Evolutionary conservation across 2,329 filamentous ascomycete species (phyloP), one percentile per base, ranked within the genome.

Genomic region (Sordariomycetes sp.): DNA sequence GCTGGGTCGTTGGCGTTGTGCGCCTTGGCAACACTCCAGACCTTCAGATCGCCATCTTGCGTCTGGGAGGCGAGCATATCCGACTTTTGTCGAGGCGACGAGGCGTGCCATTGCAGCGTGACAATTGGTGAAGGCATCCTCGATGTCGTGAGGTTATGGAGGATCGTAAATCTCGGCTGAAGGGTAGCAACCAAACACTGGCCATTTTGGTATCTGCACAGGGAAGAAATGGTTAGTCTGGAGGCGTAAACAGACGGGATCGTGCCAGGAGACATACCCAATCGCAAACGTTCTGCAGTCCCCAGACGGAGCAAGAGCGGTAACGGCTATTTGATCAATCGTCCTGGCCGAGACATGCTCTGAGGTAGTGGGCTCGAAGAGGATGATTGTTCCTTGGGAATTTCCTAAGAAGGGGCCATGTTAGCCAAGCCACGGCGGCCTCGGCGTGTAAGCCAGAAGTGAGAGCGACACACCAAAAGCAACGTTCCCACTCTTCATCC

Each of bases 401-500:
- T 97, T 97, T 59, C 94, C 93, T 97, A 60, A 14, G 53, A 48
- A 6, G 48, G 54, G 55, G 22, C 46, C 46, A 50, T 65, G 65
- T 64, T 64, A 65, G 63, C 56, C 53, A 25, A 59, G 46, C 20
- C 28, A 40, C 40, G 16, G 18, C 11, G 20, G 14, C 46, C 37
- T 10, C 37, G 18, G 37, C 46, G 46, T 24, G 46, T 10, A 50
- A 50, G 46, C 22, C 46, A n/a, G 20, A 22, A 24, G 11, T 24
- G 7, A 43, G 32, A 16, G 32, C 53, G 58, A 67, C 85, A 71
- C 79, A 97, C 93, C 94, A 77, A 97, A 97, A 43, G 90, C 93
- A 64, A 99, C 87, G 73, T 96, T 96, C 58, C 94, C 94, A 73
- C 97, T 97, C 52, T 87, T 83, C 92, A 99, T 97, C 90, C 94